These are phyloP conservation scores for Chrysoporthe cubensis DNA, from an alignment of 2,329 filamentous ascomycete species.

Conservation along the genomic window DNA sequence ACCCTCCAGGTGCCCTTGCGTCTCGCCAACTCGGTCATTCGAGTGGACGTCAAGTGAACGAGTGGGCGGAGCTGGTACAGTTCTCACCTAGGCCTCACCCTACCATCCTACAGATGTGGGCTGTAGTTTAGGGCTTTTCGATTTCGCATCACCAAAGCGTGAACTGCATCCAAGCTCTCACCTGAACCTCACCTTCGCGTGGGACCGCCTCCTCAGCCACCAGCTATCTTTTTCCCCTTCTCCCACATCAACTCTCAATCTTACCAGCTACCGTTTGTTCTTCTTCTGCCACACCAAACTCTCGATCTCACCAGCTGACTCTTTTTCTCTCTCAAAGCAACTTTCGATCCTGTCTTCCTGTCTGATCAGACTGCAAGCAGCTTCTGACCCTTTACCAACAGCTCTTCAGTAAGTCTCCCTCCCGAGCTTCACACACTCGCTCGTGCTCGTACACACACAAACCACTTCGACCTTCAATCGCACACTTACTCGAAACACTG, in stretches of 20 bases:
- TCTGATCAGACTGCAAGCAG: not conserved
- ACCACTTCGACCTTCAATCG: too few relatives aligned
- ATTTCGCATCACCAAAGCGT: not conserved
- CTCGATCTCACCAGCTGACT: too few relatives aligned
- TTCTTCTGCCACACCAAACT: too few relatives aligned
- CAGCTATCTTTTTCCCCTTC: not conserved
- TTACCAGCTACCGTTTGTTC: too few relatives aligned
- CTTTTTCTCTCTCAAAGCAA: not conserved
- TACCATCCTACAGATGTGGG: not conserved
- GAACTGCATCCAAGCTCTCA: not conserved
- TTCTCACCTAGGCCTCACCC: not conserved
- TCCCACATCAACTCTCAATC: too few relatives aligned
- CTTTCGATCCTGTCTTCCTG: not conserved
- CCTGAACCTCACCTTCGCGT: not conserved
- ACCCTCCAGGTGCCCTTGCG: too few relatives aligned
- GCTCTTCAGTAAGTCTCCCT: not conserved
- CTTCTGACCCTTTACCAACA: not conserved
- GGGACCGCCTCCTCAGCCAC: not conserved
- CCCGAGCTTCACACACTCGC: too few relatives aligned
- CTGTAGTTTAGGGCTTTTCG: not conserved
- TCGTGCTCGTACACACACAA: too few relatives aligned
- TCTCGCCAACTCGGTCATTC: too few relatives aligned
- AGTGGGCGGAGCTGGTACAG: not conserved
- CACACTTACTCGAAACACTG: too few relatives aligned
- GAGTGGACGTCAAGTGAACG: too few relatives aligned